Conservation (phyloP, 306 rosid species). For the Cicer bijugum region DNA sequence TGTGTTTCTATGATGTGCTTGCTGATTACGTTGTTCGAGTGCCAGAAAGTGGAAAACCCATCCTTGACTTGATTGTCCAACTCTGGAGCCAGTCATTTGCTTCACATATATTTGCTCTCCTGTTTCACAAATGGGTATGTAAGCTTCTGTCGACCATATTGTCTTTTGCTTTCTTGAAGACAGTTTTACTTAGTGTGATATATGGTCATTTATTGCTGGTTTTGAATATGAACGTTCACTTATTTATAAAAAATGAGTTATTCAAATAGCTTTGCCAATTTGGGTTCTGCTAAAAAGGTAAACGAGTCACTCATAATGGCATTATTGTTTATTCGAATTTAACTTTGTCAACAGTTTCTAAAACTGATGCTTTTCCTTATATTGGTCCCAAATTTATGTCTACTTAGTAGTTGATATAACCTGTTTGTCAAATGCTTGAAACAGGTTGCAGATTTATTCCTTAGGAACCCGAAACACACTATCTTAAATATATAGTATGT, state of each 20-base stretch:
- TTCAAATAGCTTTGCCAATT: constrained; percentile 10
- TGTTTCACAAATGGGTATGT: constrained; percentile 98
- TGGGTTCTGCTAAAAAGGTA: background rate
- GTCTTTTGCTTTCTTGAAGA: constrained; percentile 13
- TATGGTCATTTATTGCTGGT: constrained; percentile 19
- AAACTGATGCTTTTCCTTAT: background rate
- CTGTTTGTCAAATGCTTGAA: background rate
- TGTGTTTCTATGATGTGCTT: constrained; percentile 91
- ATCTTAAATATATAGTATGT: background rate
- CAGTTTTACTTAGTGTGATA: background rate
- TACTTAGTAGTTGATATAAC: background rate
- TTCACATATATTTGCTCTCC: constrained; percentile 83
- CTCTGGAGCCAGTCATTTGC: constrained; percentile 99
- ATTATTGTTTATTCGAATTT: background rate
- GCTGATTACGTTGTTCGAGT: constrained; percentile 81
- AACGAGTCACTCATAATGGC: background rate
- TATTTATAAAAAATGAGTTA: background rate
- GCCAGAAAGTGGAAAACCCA: constrained; percentile 78
- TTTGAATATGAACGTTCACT: constrained; percentile 15
- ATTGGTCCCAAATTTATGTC: background rate
- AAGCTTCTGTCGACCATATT: constrained; percentile 20
- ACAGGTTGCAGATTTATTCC: background rate
- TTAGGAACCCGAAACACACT: background rate
- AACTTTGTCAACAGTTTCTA: background rate
- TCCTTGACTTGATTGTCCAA: constrained; percentile 88